Evolutionary conservation across 768 basidiomycete species (phyloP).

Genomic region (Tylopilus balloui): DNA sequence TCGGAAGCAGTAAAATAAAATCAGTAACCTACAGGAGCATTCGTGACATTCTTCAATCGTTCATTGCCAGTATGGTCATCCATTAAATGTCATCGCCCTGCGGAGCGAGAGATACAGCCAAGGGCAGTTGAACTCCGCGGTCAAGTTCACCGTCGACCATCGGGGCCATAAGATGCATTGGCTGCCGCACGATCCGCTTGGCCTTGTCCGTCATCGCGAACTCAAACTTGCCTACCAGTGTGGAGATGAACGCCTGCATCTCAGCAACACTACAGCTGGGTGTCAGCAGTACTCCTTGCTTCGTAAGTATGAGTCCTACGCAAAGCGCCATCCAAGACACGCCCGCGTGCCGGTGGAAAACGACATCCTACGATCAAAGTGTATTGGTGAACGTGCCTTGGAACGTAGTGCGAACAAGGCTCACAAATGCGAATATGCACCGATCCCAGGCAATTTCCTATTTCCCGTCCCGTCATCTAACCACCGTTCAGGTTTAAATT

Average conservation of each 20-base stretch:
- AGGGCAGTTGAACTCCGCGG: constrained; percentile 30
- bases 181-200: constrained; percentile 27
- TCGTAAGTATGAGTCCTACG: constrained; percentile 11
- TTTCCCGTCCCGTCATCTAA: neutral
- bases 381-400: too few relatives aligned
- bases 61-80: neutral
- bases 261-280: constrained; percentile 35
- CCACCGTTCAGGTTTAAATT: constrained; percentile 18
- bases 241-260: constrained; percentile 51
- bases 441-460: constrained; percentile 9
- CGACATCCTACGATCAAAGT: constrained; percentile 10
- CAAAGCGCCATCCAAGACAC: constrained; percentile 29
- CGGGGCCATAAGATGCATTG: constrained; percentile 26
- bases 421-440: constrained; percentile 16
- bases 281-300: neutral
- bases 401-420: too few relatives aligned
- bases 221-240: constrained; percentile 50
- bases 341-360: constrained; percentile 15
- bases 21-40: too few relatives aligned
- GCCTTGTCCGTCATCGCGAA: constrained; percentile 35
- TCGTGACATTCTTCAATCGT: too few relatives aligned
- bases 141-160: constrained; percentile 29
- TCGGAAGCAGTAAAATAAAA: too few relatives aligned
- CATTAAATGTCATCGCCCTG: neutral
- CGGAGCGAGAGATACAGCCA: constrained; percentile 16